Conservation (phyloP, 768 basidiomycete species). For the Phylloporus sp. region DNA sequence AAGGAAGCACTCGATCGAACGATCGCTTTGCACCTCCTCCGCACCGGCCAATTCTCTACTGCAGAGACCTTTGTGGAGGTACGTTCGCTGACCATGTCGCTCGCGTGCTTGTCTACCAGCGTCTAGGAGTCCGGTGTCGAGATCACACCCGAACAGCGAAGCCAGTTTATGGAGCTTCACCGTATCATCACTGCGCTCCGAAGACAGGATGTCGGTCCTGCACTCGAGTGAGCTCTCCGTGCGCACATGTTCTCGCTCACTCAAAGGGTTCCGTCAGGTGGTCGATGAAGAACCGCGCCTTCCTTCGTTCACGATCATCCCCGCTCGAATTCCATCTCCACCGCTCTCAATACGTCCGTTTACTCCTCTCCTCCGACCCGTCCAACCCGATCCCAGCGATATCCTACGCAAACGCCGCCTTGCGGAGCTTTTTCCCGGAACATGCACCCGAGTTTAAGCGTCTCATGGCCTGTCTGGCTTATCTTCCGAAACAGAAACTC, state of each 20-base stretch:
- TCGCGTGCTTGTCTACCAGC: background rate
- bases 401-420: conserved; percentile 65
- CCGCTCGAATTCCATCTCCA: conserved; percentile 88
- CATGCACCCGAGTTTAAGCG: conserved; percentile 64
- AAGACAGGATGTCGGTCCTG: conserved; percentile 64
- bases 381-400: conserved; percentile 59
- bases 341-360: conserved; percentile 82
- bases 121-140: conserved; percentile 63
- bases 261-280: conserved; percentile 53
- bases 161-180: conserved; percentile 67
- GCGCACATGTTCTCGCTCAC: background rate
- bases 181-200: conserved; percentile 65
- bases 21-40: conserved; percentile 71
- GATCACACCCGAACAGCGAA: conserved; percentile 46
- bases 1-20: conserved; percentile 61
- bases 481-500: conserved; percentile 64
- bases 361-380: conserved; percentile 63
- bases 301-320: conserved; percentile 67
- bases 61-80: conserved; percentile 76
- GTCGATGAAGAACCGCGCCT: conserved; percentile 62
- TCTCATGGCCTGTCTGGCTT: conserved; percentile 65
- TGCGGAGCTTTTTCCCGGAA: conserved; percentile 59
- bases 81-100: conserved; percentile 17
- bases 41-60: conserved; percentile 77
- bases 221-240: conserved; percentile 59